Evolutionary conservation across 192 early-diverging fungal genomes (phyloP).

Genomic region (Chytriomyces sp.): DNA sequence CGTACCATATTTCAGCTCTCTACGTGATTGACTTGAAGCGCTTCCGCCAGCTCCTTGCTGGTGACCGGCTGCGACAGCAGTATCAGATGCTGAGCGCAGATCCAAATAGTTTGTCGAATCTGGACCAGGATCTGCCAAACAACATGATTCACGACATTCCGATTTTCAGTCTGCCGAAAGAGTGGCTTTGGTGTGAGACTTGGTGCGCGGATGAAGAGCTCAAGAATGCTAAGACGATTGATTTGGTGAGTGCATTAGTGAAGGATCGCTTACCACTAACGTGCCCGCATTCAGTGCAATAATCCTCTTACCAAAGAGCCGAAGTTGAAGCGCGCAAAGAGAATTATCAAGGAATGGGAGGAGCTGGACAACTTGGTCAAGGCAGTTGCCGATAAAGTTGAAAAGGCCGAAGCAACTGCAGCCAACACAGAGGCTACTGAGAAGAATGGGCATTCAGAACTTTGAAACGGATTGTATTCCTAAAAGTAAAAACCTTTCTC

Average conservation of each 20-base stretch:
- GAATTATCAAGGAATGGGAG: slow-evolving; percentile 94
- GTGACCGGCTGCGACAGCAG: slow-evolving; percentile 88
- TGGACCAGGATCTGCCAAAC: slow-evolving; percentile 98
- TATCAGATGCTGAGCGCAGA: slow-evolving; percentile 92
- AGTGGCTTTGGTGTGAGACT: slow-evolving; percentile 99
- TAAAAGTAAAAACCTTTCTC: no score
- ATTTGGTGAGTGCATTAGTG: slow-evolving; percentile 68
- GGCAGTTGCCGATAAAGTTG: slow-evolving; percentile 35
- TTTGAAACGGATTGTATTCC: no score
- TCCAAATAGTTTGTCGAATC: slow-evolving; percentile 85
- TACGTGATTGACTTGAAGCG: slow-evolving; percentile 94
- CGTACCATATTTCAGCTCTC: slow-evolving; percentile 93
- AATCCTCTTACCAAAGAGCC: slow-evolving; percentile 98
- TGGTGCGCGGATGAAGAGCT: slow-evolving; percentile 92
- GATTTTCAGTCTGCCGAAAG: slow-evolving; percentile 90
- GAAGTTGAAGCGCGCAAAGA: slow-evolving; percentile 90
- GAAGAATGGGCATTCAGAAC: no score
- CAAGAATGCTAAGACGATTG: slow-evolving; percentile 92
- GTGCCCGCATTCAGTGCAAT: slow-evolving; percentile 73
- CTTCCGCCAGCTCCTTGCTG: slow-evolving; percentile 92
- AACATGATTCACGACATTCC: slow-evolving; percentile 92
- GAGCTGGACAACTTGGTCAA: slow-evolving; percentile 70
- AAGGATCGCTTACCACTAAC: not conserved
- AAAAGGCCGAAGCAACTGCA: not conserved
- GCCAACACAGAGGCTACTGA: no score